Percentiles rank a stretch among this genome's conserved stretches.
These are phyloP conservation scores for Podaxis sp. DNA, from an alignment of 768 basidiomycete species.

Conservation along the genomic window DNA sequence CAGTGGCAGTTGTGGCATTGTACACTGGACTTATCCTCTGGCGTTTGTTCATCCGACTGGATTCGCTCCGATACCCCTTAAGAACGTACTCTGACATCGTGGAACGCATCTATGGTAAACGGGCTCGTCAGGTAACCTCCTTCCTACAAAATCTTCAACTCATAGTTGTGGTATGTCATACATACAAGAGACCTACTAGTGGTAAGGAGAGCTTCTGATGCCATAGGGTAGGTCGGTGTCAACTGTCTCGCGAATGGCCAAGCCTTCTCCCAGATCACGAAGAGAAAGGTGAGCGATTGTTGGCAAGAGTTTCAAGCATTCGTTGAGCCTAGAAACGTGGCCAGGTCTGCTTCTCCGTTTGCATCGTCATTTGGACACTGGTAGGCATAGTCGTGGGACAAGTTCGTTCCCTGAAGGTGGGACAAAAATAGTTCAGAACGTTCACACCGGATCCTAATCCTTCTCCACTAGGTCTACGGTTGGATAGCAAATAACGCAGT, in stretches of 20 bases:
- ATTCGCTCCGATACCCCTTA: slow-evolving; percentile 51
- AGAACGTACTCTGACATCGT: slow-evolving; percentile 53
- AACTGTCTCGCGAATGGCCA: slow-evolving; percentile 45
- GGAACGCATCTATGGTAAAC: slow-evolving; percentile 48
- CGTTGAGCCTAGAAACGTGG: slow-evolving; percentile 2
- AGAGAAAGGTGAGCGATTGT: slow-evolving; percentile 31
- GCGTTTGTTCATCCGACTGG: slow-evolving; percentile 50
- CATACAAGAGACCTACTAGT: no score
- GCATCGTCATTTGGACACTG: slow-evolving; percentile 55
- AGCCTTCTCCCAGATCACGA: slow-evolving; percentile 45
- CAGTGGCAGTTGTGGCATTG: slow-evolving; percentile 46
- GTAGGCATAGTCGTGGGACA: slow-evolving; percentile 55
- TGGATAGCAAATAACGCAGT: slow-evolving; percentile 47
- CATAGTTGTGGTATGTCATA: slow-evolving; percentile 43
- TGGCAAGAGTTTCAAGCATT: background rate
- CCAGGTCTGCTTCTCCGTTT: slow-evolving; percentile 52
- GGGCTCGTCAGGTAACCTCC: slow-evolving; percentile 41
- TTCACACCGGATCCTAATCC: background rate
- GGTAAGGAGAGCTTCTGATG: background rate
- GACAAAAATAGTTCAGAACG: background rate
- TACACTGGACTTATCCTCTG: slow-evolving; percentile 56
- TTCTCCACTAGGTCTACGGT: slow-evolving; percentile 33
- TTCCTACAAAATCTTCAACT: slow-evolving; percentile 55
- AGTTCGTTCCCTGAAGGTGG: slow-evolving; percentile 46
- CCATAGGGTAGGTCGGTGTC: slow-evolving; percentile 25